These are phyloP conservation scores for Hypholoma fasciculare DNA, from an alignment of 768 basidiomycete species.

Conservation along the genomic window DNA sequence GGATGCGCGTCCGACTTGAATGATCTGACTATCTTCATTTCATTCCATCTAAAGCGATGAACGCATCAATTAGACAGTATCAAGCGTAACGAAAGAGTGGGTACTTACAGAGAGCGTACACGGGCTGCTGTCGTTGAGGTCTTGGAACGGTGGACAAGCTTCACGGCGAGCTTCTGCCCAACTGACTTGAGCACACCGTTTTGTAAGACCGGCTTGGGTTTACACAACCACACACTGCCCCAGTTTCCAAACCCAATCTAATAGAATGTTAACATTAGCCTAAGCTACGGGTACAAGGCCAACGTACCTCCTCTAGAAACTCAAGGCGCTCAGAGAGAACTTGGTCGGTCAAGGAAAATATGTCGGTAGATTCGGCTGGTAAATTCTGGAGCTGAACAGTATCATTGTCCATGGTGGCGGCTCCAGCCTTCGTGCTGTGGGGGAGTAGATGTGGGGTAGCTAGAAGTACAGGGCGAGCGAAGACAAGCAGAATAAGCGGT, in stretches of 20 bases:
- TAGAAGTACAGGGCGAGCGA: conserved; percentile 66
- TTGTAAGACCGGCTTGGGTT: conserved; percentile 49
- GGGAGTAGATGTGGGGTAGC: conserved; percentile 49
- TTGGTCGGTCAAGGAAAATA: conserved; percentile 76
- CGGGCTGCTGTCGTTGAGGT: conserved; percentile 86
- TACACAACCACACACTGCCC: conserved; percentile 87
- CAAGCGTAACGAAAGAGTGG: neutral
- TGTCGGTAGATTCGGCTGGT: conserved; percentile 46
- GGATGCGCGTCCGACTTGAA: conserved; percentile 88
- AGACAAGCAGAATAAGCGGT: conserved; percentile 14
- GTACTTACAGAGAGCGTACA: conserved; percentile 78
- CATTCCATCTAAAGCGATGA: conserved; percentile 73
- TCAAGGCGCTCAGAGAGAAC: conserved; percentile 67
- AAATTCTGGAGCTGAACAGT: conserved; percentile 28
- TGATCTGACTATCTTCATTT: conserved; percentile 92
- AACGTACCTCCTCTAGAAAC: conserved; percentile 71
- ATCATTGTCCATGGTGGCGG: conserved; percentile 37
- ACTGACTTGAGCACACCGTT: conserved; percentile 36
- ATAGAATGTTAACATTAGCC: conserved; percentile 1
- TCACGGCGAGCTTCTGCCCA: conserved; percentile 77
- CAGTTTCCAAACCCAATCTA: conserved; percentile 92
- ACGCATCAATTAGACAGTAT: neutral
- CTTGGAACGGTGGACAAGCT: conserved; percentile 89
- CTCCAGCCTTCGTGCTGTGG: conserved; percentile 18
- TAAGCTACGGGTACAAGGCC: conserved; percentile 4